phyloP scores from a whole-genome alignment of 208 protist genomes.

The Trichomonas tenax region DNA sequence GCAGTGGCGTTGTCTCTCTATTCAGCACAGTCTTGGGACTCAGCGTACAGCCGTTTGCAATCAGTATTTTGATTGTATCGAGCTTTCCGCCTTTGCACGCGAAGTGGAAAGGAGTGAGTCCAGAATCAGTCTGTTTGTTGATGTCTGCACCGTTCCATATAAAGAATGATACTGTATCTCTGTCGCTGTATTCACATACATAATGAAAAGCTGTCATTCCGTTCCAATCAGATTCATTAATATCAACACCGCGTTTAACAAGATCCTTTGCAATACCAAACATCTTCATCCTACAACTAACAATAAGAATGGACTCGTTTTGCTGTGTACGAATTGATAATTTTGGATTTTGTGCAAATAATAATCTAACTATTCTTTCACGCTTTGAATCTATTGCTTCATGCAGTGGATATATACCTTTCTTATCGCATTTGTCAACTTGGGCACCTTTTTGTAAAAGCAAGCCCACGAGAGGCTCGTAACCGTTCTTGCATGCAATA shows the following conservation, averaged over 20 bases:
- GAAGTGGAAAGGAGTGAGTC: background rate
- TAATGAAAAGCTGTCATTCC: background rate
- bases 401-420: background rate
- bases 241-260: background rate
- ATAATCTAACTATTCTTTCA: background rate
- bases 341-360: background rate
- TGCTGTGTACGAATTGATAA: background rate
- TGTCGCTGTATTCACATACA: background rate
- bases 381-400: background rate
- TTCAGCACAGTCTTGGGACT: background rate
- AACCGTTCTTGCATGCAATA: background rate
- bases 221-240: background rate
- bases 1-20: background rate
- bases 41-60: background rate
- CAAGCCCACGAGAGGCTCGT: background rate
- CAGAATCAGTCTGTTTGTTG: background rate
- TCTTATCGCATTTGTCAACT: background rate
- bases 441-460: background rate
- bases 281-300: background rate
- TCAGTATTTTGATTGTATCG: background rate
- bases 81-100: background rate
- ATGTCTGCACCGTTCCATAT: background rate
- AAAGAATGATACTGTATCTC: background rate
- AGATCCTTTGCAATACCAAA: background rate
- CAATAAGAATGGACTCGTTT: background rate